Evolutionary conservation across 2,329 filamentous ascomycete genomes (phyloP).

Genomic region (Venturia oleaginea): DNA sequence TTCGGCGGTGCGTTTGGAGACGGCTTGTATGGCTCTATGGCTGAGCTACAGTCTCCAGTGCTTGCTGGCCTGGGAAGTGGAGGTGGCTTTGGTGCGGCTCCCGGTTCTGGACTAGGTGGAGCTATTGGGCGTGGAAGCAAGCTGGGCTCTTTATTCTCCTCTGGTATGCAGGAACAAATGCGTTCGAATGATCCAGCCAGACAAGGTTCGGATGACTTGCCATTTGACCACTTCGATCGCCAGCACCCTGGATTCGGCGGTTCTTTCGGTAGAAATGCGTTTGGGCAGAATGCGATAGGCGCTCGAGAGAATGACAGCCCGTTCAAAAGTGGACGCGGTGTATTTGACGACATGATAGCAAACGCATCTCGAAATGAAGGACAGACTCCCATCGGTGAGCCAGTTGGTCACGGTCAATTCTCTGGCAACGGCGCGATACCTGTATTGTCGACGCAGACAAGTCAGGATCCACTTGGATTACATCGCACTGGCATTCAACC

Average conservation of each 20-base stretch:
- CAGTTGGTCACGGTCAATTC: not conserved
- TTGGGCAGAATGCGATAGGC: conserved; percentile 32
- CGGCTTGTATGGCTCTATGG: conserved; percentile 63
- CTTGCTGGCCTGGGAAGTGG: conserved; percentile 54
- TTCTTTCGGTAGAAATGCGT: conserved; percentile 55
- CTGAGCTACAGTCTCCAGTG: conserved; percentile 68
- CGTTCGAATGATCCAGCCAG: conserved; percentile 42
- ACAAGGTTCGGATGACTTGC: conserved; percentile 49
- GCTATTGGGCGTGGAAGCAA: conserved; percentile 71
- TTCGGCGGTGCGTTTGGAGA: conserved; percentile 45
- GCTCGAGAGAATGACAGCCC: conserved; percentile 33
- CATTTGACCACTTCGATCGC: conserved; percentile 26
- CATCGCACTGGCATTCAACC: conserved; percentile 20
- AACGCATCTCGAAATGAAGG: conserved; percentile 15
- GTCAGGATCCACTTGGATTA: conserved; percentile 9
- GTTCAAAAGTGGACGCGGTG: conserved; percentile 28
- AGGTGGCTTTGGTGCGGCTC: conserved; percentile 54
- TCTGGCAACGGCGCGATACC: conserved; percentile 4
- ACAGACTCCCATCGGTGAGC: conserved; percentile 6
- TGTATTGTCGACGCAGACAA: conserved; percentile 2
- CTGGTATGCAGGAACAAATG: conserved; percentile 87
- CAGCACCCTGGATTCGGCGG: conserved; percentile 44
- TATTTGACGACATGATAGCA: conserved; percentile 31
- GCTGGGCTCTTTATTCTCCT: conserved; percentile 77
- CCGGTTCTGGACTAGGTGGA: conserved; percentile 44